A percentile compares a stretch with the other conserved stretches of the same genome.
These are phyloP conservation scores for Beauveria caledonica DNA, from an alignment of 2,329 filamentous ascomycete genomes.

Conservation along the genomic window DNA sequence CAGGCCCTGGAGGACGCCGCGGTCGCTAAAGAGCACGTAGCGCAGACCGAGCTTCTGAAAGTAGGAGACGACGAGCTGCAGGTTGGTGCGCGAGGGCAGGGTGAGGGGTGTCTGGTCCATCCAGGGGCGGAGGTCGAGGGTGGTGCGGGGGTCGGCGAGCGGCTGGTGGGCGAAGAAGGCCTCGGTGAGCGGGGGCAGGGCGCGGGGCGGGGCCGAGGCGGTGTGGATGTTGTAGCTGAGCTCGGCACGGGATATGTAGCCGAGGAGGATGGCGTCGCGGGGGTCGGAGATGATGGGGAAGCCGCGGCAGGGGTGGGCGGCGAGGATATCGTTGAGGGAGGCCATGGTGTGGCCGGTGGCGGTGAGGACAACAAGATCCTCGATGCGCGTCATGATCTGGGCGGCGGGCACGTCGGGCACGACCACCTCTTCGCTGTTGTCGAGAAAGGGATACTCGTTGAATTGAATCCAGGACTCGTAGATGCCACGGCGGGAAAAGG, in stretches of 20 bases:
- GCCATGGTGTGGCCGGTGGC: constrained; percentile 82
- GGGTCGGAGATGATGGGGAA: constrained; percentile 83
- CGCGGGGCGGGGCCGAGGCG: constrained; percentile 45
- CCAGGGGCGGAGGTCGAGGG: constrained; percentile 87
- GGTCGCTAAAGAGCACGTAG: constrained; percentile 81
- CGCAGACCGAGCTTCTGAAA: constrained; percentile 90
- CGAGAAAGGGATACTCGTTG: constrained; percentile 90
- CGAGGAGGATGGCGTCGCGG: constrained; percentile 69
- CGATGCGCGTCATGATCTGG: constrained; percentile 85
- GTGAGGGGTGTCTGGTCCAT: constrained; percentile 99
- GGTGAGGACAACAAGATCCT: constrained; percentile 82
- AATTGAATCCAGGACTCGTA: constrained; percentile 98
- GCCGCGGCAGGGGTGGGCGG: constrained; percentile 70
- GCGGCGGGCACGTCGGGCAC: constrained; percentile 80
- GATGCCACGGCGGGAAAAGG: constrained; percentile 84
- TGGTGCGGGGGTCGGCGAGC: constrained; percentile 66
- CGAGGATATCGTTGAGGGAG: constrained; percentile 62
- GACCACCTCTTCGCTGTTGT: constrained; percentile 74
- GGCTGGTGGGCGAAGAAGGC: constrained; percentile 80
- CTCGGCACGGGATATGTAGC: constrained; percentile 91
- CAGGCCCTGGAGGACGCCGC: constrained; percentile 72
- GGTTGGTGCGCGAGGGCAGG: constrained; percentile 63
- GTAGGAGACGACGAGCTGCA: constrained; percentile 83
- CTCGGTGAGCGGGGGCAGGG: constrained; percentile 62
- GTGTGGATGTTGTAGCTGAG: constrained; percentile 67